Percentiles rank a stretch among this genome's conserved stretches.
phyloP scores from a whole-genome alignment of 2,329 filamentous ascomycete species.

The Alternaria sp. region DNA sequence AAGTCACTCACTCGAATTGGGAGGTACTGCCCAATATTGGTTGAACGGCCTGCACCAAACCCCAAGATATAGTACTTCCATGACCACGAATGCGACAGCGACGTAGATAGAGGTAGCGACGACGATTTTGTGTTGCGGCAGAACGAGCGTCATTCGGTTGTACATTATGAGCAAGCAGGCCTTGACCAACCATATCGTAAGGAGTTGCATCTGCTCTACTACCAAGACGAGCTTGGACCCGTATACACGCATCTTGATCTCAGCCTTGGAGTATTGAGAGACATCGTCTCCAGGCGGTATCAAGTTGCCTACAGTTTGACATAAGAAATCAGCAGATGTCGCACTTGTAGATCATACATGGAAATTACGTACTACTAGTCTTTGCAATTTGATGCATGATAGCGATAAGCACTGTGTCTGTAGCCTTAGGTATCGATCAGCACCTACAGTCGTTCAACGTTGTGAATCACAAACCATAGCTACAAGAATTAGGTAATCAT shows the following conservation, averaged over 20 bases:
- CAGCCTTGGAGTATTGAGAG: constrained; percentile 43
- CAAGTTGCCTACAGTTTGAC: constrained; percentile 33
- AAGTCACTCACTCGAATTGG: constrained; percentile 35
- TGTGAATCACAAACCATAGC: constrained; percentile 40
- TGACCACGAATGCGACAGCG: constrained; percentile 54
- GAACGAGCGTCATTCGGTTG: constrained; percentile 55
- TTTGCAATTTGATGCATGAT: constrained; percentile 44
- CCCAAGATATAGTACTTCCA: constrained; percentile 60
- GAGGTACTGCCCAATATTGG: constrained; percentile 63
- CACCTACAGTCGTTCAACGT: neutral
- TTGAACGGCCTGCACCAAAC: constrained; percentile 64
- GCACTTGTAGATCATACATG: neutral
- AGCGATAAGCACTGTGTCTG: constrained; percentile 45
- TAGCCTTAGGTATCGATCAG: constrained; percentile 30
- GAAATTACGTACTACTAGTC: constrained; percentile 30
- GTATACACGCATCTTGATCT: constrained; percentile 54
- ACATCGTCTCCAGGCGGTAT: constrained; percentile 45
- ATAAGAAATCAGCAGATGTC: neutral
- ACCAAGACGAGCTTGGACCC: constrained; percentile 65
- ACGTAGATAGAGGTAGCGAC: constrained; percentile 57
- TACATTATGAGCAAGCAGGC: constrained; percentile 64
- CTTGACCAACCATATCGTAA: constrained; percentile 62
- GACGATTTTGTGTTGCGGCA: constrained; percentile 47
- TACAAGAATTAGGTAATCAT: constrained; percentile 48
- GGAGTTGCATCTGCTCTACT: constrained; percentile 62